A percentile compares a stretch with the other conserved stretches of the same genome.
These are phyloP conservation scores for Tricholoma bakamatsutake DNA, from an alignment of 768 basidiomycete species.

Conservation along the genomic window DNA sequence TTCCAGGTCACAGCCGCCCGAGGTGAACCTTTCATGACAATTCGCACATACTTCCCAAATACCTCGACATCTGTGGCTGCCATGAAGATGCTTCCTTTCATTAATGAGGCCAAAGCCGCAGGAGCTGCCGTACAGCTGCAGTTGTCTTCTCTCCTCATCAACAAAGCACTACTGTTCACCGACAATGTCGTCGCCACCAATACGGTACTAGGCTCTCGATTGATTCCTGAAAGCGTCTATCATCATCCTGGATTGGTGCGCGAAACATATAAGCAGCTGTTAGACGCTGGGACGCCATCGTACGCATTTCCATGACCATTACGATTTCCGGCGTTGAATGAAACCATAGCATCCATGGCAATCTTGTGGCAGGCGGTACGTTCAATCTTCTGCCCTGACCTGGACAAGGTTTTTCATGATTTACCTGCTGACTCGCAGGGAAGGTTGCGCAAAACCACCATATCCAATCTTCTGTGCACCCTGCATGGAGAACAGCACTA, in stretches of 20 bases:
- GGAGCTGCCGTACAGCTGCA: slow-evolving; percentile 11
- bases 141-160: slow-evolving; percentile 7
- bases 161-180: slow-evolving; percentile 7
- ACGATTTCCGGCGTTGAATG: background rate
- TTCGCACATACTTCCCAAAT: slow-evolving; percentile 17
- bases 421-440: slow-evolving; percentile 10
- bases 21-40: background rate
- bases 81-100: slow-evolving; percentile 16
- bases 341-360: slow-evolving; percentile 12
- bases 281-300: slow-evolving; percentile 13
- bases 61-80: slow-evolving; percentile 10
- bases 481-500: slow-evolving; percentile 32
- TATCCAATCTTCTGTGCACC: slow-evolving; percentile 25
- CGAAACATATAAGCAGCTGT: slow-evolving; percentile 15
- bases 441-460: slow-evolving; percentile 28
- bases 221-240: slow-evolving; percentile 13
- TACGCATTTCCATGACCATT: background rate
- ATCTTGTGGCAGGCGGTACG: slow-evolving; percentile 19
- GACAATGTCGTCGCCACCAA: slow-evolving; percentile 13
- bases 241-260: slow-evolving; percentile 14
- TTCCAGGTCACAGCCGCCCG: slow-evolving; percentile 11
- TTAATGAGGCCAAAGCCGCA: slow-evolving; percentile 11
- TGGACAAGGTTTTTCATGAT: background rate
- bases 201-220: slow-evolving; percentile 12
- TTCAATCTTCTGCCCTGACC: background rate